Evolutionary conservation across 352 stramenopile species (phyloP).

Genomic region (Globisporangium spinosum): DNA sequence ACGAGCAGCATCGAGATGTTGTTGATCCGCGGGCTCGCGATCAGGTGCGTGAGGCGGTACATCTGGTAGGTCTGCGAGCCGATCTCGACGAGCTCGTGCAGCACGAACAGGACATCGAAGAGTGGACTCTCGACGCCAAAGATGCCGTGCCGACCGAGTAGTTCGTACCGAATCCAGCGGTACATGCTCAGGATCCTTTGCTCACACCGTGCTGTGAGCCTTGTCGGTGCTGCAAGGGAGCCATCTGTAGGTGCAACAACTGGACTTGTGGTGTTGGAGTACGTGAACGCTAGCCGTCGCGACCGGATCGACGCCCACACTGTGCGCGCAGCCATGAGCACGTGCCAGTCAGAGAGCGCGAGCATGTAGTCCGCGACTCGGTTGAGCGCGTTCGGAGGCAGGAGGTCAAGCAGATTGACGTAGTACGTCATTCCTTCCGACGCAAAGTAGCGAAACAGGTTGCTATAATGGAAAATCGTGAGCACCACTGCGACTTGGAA

Average conservation of each 20-base stretch:
- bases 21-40: conserved; percentile 15
- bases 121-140: conserved; percentile 17
- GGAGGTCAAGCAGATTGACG: conserved; percentile 5
- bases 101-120: conserved; percentile 15
- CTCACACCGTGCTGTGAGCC: not conserved
- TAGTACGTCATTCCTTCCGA: conserved; percentile 10
- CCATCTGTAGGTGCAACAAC: not conserved
- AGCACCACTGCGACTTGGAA: conserved; percentile 6
- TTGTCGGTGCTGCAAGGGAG: not conserved
- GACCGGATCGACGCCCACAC: conserved; percentile 8
- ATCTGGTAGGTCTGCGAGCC: conserved; percentile 15
- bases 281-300: conserved; percentile 4
- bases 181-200: not conserved
- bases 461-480: conserved; percentile 4
- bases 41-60: conserved; percentile 10
- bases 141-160: conserved; percentile 13
- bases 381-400: not conserved
- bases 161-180: conserved; percentile 11
- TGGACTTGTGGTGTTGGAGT: not conserved
- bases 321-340: conserved; percentile 8
- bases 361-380: conserved; percentile 1
- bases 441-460: conserved; percentile 6
- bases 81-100: conserved; percentile 18
- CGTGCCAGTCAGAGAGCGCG: conserved; percentile 6
- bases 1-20: conserved; percentile 15